Conservation (phyloP, 83 land plant species). For the Thuja plicata region DNA sequence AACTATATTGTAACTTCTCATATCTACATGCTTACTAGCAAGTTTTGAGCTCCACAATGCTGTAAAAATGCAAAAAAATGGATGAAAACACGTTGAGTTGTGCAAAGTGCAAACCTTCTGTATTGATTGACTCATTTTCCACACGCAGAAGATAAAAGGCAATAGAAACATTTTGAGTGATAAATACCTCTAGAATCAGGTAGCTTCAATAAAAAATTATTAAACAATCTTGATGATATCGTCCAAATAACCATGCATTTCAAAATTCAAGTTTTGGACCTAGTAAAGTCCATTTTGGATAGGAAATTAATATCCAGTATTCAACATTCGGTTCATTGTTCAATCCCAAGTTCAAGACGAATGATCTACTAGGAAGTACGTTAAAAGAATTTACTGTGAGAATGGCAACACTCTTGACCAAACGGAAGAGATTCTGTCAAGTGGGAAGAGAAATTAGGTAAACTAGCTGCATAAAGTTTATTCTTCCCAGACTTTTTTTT, state of each 20-base stretch:
- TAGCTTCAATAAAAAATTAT: no score
- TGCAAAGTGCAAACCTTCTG: no score
- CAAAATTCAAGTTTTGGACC: no score
- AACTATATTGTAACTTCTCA: not conserved
- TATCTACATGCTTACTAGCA: not conserved
- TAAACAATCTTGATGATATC: no score
- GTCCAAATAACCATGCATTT: no score
- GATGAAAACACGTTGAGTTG: no score
- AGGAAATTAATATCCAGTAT: not conserved
- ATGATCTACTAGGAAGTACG: not conserved
- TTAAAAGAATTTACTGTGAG: not conserved
- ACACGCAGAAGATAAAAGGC: no score
- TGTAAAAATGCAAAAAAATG: no score
- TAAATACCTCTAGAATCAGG: no score
- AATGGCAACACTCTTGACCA: not conserved
- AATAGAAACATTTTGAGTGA: no score
- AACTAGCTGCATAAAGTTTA: not conserved
- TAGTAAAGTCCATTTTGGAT: no score
- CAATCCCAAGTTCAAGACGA: not conserved
- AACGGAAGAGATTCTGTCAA: not conserved
- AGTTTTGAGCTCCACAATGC: not conserved
- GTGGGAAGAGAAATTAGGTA: not conserved
- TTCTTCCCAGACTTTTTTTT: not conserved
- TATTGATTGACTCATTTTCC: no score
- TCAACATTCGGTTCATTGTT: not conserved